These are phyloP conservation scores for Blepharisma undulans DNA, from an alignment of 169 alveolate species.

Conservation along the genomic window DNA sequence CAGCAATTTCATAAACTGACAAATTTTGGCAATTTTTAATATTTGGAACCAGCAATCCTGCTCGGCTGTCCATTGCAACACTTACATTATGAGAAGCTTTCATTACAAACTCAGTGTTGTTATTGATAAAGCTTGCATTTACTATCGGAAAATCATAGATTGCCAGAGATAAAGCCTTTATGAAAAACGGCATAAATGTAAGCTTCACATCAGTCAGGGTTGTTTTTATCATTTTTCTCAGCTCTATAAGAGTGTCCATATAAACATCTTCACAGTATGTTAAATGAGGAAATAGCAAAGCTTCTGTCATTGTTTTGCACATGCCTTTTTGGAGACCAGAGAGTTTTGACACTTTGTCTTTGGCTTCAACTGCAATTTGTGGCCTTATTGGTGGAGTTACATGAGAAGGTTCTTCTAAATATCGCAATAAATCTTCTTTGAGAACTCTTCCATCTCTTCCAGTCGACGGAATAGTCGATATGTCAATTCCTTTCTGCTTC, in stretches of 20 bases:
- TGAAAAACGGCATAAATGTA: slow-evolving; percentile 89
- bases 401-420: slow-evolving; percentile 19
- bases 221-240: slow-evolving; percentile 62
- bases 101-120: slow-evolving; percentile 68
- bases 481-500: slow-evolving; percentile 54
- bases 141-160: slow-evolving; percentile 86
- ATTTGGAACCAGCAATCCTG: slow-evolving; percentile 94
- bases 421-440: slow-evolving; percentile 55
- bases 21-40: slow-evolving; percentile 90
- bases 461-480: slow-evolving; percentile 52
- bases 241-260: slow-evolving; percentile 53
- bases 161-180: slow-evolving; percentile 91
- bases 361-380: neutral
- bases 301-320: slow-evolving; percentile 66
- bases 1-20: slow-evolving; percentile 86
- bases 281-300: slow-evolving; percentile 66
- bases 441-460: slow-evolving; percentile 74
- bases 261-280: slow-evolving; percentile 71
- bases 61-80: slow-evolving; percentile 92
- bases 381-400: slow-evolving; percentile 1
- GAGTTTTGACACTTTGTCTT: slow-evolving; percentile 22
- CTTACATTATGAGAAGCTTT: slow-evolving; percentile 88
- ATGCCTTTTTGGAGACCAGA: slow-evolving; percentile 33
- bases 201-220: slow-evolving; percentile 59
- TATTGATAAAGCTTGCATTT: slow-evolving; percentile 76